Conservation (phyloP, 2,329 filamentous ascomycete genomes). For the Fusarium hainanense region DNA sequence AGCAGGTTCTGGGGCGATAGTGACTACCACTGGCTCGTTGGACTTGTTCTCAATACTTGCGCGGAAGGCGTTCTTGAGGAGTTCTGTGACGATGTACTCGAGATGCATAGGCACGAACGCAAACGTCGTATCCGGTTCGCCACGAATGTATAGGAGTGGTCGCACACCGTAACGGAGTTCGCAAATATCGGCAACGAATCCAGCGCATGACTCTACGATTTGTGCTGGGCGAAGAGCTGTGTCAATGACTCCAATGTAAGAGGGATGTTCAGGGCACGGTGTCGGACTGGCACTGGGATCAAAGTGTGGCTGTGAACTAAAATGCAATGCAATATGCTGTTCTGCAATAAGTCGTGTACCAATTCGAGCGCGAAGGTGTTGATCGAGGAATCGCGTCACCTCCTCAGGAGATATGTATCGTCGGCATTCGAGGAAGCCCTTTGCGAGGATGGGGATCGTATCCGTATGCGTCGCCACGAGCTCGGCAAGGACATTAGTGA, state of each 20-base stretch:
- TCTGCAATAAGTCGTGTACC: slow-evolving; percentile 94
- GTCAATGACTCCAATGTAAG: slow-evolving; percentile 95
- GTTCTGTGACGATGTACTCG: slow-evolving; percentile 96
- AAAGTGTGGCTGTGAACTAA: slow-evolving; percentile 75
- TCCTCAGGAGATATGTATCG: slow-evolving; percentile 86
- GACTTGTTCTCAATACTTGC: slow-evolving; percentile 90
- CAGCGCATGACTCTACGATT: slow-evolving; percentile 85
- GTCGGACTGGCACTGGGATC: slow-evolving; percentile 64
- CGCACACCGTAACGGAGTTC: slow-evolving; percentile 94
- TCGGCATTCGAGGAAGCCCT: slow-evolving; percentile 91
- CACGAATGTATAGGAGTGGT: slow-evolving; percentile 82
- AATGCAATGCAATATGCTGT: slow-evolving; percentile 93
- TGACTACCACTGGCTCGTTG: slow-evolving; percentile 87
- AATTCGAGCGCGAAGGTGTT: slow-evolving; percentile 92
- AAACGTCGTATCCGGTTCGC: slow-evolving; percentile 87
- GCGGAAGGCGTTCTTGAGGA: slow-evolving; percentile 96
- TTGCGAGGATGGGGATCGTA: slow-evolving; percentile 91
- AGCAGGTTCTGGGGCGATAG: slow-evolving; percentile 79
- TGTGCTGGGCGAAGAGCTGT: slow-evolving; percentile 84
- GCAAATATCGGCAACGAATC: slow-evolving; percentile 94
- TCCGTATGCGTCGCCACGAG: slow-evolving; percentile 95
- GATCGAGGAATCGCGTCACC: slow-evolving; percentile 92
- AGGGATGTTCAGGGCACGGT: slow-evolving; percentile 63
- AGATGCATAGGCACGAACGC: slow-evolving; percentile 95
- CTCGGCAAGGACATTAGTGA: slow-evolving; percentile 92